Evolutionary conservation across 257 asterid genomes (phyloP).

Genomic region (Petunia axillaris): DNA sequence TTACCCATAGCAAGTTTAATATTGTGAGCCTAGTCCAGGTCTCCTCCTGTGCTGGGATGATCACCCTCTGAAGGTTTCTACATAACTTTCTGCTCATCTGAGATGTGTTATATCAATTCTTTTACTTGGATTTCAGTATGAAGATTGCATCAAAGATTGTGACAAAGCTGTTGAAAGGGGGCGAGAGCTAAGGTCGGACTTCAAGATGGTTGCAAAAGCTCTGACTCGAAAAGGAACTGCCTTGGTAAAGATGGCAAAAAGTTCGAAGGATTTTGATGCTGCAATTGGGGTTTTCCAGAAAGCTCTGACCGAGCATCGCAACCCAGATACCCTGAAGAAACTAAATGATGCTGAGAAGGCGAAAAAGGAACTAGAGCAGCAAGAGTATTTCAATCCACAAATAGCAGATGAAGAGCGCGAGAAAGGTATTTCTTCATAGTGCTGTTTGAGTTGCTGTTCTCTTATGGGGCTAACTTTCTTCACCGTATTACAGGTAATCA

Average conservation of each 20-base stretch:
- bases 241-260: constrained; percentile 72
- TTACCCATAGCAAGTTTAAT: background rate
- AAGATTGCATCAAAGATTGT: constrained; percentile 88
- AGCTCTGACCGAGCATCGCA: constrained; percentile 93
- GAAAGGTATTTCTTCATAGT: constrained; percentile 56
- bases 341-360: constrained; percentile 94
- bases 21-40: background rate
- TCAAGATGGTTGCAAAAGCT: constrained; percentile 90
- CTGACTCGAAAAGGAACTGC: constrained; percentile 94
- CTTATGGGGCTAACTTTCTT: constrained; percentile 13
- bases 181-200: constrained; percentile 83
- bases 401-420: constrained; percentile 97
- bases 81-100: background rate
- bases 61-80: background rate
- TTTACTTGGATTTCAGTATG: constrained; percentile 47
- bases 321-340: constrained; percentile 87
- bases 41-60: background rate
- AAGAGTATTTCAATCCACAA: constrained; percentile 79
- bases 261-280: constrained; percentile 75
- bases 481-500: constrained; percentile 59
- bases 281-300: constrained; percentile 91
- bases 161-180: constrained; percentile 97
- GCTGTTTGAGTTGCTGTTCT: background rate
- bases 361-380: constrained; percentile 89
- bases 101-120: background rate